phyloP scores from a whole-genome alignment of 768 basidiomycete species.

The Boletus rufocinnamomeus region DNA sequence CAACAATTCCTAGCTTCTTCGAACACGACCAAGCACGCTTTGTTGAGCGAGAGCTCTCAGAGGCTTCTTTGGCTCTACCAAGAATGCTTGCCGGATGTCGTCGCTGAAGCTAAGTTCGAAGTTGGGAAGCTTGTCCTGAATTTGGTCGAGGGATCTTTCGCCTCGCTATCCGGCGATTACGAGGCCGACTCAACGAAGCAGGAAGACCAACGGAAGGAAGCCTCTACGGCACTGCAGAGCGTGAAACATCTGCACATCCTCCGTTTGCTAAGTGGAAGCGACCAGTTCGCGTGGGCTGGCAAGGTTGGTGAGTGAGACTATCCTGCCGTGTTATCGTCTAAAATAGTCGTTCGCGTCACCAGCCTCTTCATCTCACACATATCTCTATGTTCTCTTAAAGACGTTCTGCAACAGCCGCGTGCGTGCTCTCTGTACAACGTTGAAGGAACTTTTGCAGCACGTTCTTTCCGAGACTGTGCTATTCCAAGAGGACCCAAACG shows the following conservation, averaged over 20 bases:
- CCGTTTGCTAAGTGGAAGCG: constrained; percentile 69
- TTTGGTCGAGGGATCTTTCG: constrained; percentile 39
- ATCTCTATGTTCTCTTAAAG: constrained; percentile 72
- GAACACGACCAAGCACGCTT: constrained; percentile 47
- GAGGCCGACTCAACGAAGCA: constrained; percentile 11
- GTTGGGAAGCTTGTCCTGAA: constrained; percentile 72
- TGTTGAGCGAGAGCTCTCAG: constrained; percentile 80
- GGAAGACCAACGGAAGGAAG: constrained; percentile 15
- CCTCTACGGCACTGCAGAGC: constrained; percentile 43
- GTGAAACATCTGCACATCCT: constrained; percentile 78
- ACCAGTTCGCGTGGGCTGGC: constrained; percentile 76
- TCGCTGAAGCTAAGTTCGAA: constrained; percentile 83
- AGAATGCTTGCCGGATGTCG: constrained; percentile 66
- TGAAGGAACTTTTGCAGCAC: constrained; percentile 56
- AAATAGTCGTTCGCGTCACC: background rate
- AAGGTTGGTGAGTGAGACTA: constrained; percentile 59
- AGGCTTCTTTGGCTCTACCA: constrained; percentile 87
- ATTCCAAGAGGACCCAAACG: constrained; percentile 75
- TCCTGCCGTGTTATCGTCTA: background rate
- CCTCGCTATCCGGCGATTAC: constrained; percentile 16
- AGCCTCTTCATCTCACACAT: constrained; percentile 57
- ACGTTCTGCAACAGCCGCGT: constrained; percentile 55
- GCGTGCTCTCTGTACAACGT: constrained; percentile 52
- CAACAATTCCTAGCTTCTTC: constrained; percentile 46
- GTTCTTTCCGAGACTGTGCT: constrained; percentile 73